Percentiles rank a stretch among this genome's conserved stretches.
These are phyloP conservation scores for Suillus paluster DNA, from an alignment of 768 basidiomycete species.

Conservation along the genomic window DNA sequence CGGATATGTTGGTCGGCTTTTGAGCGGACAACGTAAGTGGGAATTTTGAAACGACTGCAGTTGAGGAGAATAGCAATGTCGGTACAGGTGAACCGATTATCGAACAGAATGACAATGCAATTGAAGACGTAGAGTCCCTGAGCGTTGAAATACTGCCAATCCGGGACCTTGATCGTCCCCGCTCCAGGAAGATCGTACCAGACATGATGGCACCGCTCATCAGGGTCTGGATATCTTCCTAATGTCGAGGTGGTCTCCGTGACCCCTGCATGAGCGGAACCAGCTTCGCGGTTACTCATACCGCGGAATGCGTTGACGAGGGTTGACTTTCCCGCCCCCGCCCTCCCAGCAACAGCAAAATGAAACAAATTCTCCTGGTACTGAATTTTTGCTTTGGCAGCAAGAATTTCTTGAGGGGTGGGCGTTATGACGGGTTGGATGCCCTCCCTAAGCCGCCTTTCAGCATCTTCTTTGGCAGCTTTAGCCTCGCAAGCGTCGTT, in stretches of 20 bases:
- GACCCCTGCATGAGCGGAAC: conserved; percentile 37
- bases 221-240: conserved; percentile 34
- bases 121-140: conserved; percentile 44
- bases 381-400: conserved; percentile 26
- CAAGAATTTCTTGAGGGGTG: conserved; percentile 28
- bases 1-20: conserved; percentile 23
- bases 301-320: conserved; percentile 39
- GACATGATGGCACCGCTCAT: conserved; percentile 23
- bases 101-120: conserved; percentile 39
- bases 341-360: conserved; percentile 33
- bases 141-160: conserved; percentile 44
- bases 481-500: background rate
- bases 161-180: conserved; percentile 38
- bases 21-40: conserved; percentile 36
- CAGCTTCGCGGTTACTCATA: conserved; percentile 25
- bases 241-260: conserved; percentile 38
- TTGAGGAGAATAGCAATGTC: conserved; percentile 40
- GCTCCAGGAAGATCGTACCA: conserved; percentile 47
- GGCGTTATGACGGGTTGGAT: conserved; percentile 36
- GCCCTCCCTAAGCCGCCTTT: conserved; percentile 28
- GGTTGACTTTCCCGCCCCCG: conserved; percentile 37
- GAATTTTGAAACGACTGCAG: conserved; percentile 38
- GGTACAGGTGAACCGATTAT: conserved; percentile 40
- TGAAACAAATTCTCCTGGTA: conserved; percentile 36
- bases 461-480: conserved; percentile 7